Evolutionary conservation across 306 rosid species (phyloP).

Genomic region (Cucurbita pepo): DNA sequence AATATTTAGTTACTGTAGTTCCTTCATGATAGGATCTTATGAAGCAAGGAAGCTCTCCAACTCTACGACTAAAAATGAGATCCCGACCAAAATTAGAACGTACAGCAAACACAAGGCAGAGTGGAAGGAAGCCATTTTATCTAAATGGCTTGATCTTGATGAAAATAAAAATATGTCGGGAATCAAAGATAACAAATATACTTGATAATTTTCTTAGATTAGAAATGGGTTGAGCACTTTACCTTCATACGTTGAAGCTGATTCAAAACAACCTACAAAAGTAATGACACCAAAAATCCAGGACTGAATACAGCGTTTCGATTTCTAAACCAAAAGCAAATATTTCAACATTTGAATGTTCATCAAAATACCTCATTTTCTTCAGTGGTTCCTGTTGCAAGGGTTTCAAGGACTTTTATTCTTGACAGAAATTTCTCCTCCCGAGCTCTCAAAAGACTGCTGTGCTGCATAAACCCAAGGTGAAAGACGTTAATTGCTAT

Average conservation of each 20-base stretch:
- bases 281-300: constrained; percentile 6
- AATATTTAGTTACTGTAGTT: background rate
- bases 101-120: background rate
- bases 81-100: background rate
- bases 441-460: constrained; percentile 51
- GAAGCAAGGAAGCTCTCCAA: background rate
- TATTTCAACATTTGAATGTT: constrained; percentile 6
- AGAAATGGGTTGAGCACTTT: constrained; percentile 9
- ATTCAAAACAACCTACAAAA: constrained; percentile 50
- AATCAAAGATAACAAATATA: background rate
- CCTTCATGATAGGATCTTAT: background rate
- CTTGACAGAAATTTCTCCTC: constrained; percentile 67
- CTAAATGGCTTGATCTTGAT: background rate
- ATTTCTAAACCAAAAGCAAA: constrained; percentile 5
- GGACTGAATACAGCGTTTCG: background rate
- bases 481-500: constrained; percentile 13
- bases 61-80: background rate
- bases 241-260: constrained; percentile 80
- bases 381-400: constrained; percentile 57
- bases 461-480: constrained; percentile 45
- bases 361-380: constrained; percentile 56
- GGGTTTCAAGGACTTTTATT: constrained; percentile 68
- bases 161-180: background rate
- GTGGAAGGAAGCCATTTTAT: background rate
- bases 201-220: background rate